A percentile compares a stretch with the other conserved stretches of the same genome.
phyloP scores from a whole-genome alignment of 805 yeast genomes.

The Sungouiozyma intestinalis region DNA sequence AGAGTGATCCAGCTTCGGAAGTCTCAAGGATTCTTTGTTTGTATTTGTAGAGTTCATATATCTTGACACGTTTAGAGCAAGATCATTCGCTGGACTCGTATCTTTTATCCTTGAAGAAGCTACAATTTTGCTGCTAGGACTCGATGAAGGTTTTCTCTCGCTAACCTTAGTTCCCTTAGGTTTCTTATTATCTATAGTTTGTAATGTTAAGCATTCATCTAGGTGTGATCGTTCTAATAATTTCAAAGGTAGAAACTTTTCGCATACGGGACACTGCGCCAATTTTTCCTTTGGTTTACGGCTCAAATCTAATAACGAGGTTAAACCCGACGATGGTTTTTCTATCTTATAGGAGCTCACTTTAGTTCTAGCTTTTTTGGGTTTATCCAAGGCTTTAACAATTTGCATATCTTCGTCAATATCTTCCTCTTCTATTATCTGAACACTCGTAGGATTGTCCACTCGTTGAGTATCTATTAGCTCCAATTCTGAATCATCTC shows the following conservation, averaged over 20 bases:
- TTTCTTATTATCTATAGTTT: constrained; percentile 7
- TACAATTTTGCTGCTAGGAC: neutral
- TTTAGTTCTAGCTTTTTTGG: neutral
- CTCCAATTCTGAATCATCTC: neutral
- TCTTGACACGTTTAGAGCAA: constrained; percentile 11
- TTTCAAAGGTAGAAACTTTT: constrained; percentile 40
- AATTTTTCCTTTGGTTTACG: constrained; percentile 7
- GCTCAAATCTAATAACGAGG: constrained; percentile 8
- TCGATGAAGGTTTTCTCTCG: neutral
- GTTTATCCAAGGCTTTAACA: constrained; percentile 3
- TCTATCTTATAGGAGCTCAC: neutral
- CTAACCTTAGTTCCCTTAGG: neutral
- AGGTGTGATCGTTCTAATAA: constrained; percentile 51
- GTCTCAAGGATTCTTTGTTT: constrained; percentile 26
- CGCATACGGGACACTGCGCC: constrained; percentile 64
- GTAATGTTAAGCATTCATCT: constrained; percentile 42
- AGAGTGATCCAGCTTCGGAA: constrained; percentile 57
- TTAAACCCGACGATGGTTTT: constrained; percentile 6
- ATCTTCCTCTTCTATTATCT: constrained; percentile 8
- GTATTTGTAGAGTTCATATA: constrained; percentile 32
- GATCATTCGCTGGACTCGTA: neutral
- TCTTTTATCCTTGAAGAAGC: neutral
- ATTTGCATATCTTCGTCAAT: constrained; percentile 26
- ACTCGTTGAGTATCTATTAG: neutral
- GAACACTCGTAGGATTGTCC: neutral